phyloP scores from a whole-genome alignment of 176 grass and related monocot genomes.

The Secale cereale region DNA sequence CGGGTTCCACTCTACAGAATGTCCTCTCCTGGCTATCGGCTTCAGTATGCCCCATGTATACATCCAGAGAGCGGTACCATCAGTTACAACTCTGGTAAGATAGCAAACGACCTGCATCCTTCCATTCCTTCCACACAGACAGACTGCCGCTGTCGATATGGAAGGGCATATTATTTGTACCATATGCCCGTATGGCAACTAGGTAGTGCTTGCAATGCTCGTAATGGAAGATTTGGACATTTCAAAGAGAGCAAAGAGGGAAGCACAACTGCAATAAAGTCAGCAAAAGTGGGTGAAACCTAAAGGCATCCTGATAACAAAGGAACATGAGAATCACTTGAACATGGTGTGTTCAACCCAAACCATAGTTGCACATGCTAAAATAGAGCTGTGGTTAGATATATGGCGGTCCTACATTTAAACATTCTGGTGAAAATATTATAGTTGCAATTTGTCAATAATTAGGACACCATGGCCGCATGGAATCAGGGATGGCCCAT shows the following conservation, averaged over 20 bases:
- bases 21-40: neutral
- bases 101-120: neutral
- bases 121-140: neutral
- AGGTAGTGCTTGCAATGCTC: neutral
- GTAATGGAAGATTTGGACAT: neutral
- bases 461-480: neutral
- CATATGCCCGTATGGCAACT: neutral
- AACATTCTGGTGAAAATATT: neutral
- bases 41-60: neutral
- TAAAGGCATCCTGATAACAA: neutral
- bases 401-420: neutral
- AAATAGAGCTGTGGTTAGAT: neutral
- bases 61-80: neutral
- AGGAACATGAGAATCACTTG: neutral
- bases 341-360: conserved; percentile 9
- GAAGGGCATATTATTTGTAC: neutral
- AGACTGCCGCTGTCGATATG: neutral
- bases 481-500: neutral
- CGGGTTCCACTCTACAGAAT: neutral
- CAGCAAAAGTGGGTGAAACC: neutral
- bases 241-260: neutral
- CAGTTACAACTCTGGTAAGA: neutral
- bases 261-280: neutral
- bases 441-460: neutral
- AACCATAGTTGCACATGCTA: neutral